Percentiles rank a stretch among this genome's conserved stretches.
Evolutionary conservation across 805 yeast genomes (phyloP).

Genomic region (Saccharomyces cerevisiae): DNA sequence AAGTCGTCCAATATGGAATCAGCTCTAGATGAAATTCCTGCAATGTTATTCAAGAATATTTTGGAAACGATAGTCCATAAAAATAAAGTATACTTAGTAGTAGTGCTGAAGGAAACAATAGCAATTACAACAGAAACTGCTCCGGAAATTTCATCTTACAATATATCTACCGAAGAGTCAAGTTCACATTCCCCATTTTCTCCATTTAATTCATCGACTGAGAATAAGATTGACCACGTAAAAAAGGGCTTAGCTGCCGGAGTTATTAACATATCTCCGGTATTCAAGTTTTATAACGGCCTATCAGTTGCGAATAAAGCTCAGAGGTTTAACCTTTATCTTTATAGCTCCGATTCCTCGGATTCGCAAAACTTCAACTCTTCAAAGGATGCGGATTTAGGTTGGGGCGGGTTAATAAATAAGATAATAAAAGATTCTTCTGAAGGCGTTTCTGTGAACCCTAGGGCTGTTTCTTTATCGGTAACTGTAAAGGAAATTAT

Average conservation of each 20-base stretch:
- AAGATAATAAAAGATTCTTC: slow-evolving; percentile 68
- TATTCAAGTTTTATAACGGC: slow-evolving; percentile 59
- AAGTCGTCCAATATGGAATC: slow-evolving; percentile 51
- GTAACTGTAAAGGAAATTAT: slow-evolving; percentile 69
- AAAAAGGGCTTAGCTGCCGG: slow-evolving; percentile 85
- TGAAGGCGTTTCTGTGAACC: slow-evolving; percentile 71
- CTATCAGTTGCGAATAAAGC: slow-evolving; percentile 52
- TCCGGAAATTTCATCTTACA: neutral
- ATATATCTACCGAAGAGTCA: slow-evolving; percentile 11
- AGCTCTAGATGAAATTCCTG: slow-evolving; percentile 59
- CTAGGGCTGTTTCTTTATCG: slow-evolving; percentile 64
- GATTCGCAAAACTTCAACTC: slow-evolving; percentile 8
- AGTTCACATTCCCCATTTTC: slow-evolving; percentile 18
- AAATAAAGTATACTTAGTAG: slow-evolving; percentile 66
- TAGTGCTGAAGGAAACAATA: slow-evolving; percentile 58
- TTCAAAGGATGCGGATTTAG: slow-evolving; percentile 35
- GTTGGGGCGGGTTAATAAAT: slow-evolving; percentile 85
- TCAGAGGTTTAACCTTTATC: slow-evolving; percentile 60
- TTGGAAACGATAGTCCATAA: slow-evolving; percentile 55
- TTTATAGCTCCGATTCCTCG: slow-evolving; percentile 58
- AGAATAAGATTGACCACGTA: slow-evolving; percentile 24
- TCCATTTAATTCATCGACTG: slow-evolving; percentile 12
- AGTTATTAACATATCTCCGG: slow-evolving; percentile 73
- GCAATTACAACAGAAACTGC: slow-evolving; percentile 31
- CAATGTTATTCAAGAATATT: slow-evolving; percentile 70